Evolutionary conservation across 306 rosid genomes (phyloP), one percentile per base, ranked within the genome.

Genomic region (Glycine latifolia): DNA sequence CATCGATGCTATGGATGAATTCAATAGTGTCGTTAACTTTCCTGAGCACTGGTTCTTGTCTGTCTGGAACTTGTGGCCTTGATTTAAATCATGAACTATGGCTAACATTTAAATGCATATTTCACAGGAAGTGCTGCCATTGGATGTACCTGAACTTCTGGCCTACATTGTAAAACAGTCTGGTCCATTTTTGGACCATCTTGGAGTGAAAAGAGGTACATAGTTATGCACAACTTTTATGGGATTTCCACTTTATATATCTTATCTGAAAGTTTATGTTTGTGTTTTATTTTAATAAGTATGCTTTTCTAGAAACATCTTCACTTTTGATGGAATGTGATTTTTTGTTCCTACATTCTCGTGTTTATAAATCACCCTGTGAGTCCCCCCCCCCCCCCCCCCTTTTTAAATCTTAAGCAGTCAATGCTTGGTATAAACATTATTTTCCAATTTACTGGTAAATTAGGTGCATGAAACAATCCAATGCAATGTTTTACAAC

Each of bases 111-210:
- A 54, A 39, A 17, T 41, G 53, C 80, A 66, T 82, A 73, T 85
- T 79, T 81, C 78, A 26, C 81, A 96, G 99, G 97, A 87, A 76
- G 97, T 96, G 77, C 97, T 89, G n/a, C 99, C 99, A 39, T 79
- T 96, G 80, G 99, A 90, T 70, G 94, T 90, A 61, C 86, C 97
- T 3, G 99, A 96, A 89, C 99, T 96, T 84, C 84, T 96, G 88
- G 99, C 99, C 17, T 89, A 85, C 84, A 89, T 92, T 87, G 97
- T 96, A 55, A 89, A 96, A 82, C 97, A 93, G 82, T 93, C 98
- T 16, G 98, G 79, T 55, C 94, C 98, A 43, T 89, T 96, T 73
- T 83, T 96, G 86, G 99, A 95, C 89, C 99, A 95, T 82, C 87
- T 95, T 88, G 99, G 99, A 78, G 85, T 96, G 80, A 86, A 81